Conservation (phyloP, 345 rosid species). For the Citrus reticulata region DNA sequence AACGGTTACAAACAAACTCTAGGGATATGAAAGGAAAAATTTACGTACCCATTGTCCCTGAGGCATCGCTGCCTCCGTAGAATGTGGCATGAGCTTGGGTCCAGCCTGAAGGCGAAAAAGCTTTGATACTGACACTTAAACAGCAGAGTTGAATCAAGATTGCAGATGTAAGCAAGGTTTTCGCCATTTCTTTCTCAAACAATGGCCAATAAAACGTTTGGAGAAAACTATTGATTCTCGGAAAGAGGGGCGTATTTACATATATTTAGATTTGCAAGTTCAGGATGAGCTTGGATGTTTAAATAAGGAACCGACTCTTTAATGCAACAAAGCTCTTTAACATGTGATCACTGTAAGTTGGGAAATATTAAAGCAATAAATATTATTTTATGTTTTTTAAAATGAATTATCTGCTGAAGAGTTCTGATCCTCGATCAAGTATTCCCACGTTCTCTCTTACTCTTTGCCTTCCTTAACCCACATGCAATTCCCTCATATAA, state of each 20-base stretch:
- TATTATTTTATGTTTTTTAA: neutral
- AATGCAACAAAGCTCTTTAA: slow-evolving; percentile 18
- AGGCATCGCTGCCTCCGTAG: slow-evolving; percentile 81
- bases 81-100: slow-evolving; percentile 70
- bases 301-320: slow-evolving; percentile 26
- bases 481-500: slow-evolving; percentile 40
- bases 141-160: slow-evolving; percentile 35
- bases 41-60: slow-evolving; percentile 74
- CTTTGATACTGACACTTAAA: slow-evolving; percentile 26
- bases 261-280: slow-evolving; percentile 13
- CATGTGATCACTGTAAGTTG: slow-evolving; percentile 35
- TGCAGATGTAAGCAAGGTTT: slow-evolving; percentile 16
- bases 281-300: slow-evolving; percentile 13
- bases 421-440: slow-evolving; percentile 36
- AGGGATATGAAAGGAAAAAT: neutral
- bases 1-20: neutral
- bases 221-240: neutral
- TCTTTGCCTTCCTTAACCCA: slow-evolving; percentile 23
- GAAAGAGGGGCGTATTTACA: slow-evolving; percentile 4
- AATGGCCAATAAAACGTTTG: neutral
- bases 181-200: slow-evolving; percentile 30
- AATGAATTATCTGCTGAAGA: slow-evolving; percentile 29
- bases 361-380: slow-evolving; percentile 1
- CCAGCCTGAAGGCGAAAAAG: slow-evolving; percentile 55
- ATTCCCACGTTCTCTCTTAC: slow-evolving; percentile 54